Evolutionary conservation across 768 basidiomycete species (phyloP).

Genomic region (Kwoniella pini): DNA sequence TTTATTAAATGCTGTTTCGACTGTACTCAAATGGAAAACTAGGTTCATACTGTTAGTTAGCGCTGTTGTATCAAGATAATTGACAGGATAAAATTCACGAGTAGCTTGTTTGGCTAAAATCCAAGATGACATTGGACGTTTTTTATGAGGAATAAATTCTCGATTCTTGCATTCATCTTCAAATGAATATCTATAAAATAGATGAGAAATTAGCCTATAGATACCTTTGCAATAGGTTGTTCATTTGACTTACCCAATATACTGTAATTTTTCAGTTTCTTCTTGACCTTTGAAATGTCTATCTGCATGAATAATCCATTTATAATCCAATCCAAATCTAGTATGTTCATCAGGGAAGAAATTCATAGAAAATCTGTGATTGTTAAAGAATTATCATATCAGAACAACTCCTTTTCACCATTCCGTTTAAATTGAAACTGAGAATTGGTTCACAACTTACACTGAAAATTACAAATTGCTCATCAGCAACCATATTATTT

Average conservation of each 20-base stretch:
- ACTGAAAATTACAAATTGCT: not conserved
- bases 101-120: conserved; percentile 1
- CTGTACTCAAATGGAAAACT: not conserved
- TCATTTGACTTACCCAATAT: conserved; percentile 1
- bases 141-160: not conserved
- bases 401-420: no score
- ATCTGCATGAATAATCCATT: conserved; percentile 9
- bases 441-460: no score
- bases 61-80: no score
- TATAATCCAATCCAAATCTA: conserved; percentile 6
- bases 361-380: conserved; percentile 2
- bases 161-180: conserved; percentile 7
- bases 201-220: not conserved
- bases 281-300: not conserved
- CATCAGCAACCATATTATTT: no score
- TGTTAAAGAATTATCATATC: no score
- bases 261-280: not conserved
- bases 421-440: no score
- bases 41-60: no score
- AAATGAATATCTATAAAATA: conserved; percentile 1
- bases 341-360: conserved; percentile 11
- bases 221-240: no score
- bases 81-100: not conserved
- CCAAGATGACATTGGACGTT: conserved; percentile 2
- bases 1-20: conserved; percentile 5